phyloP scores from a whole-genome alignment of 1,139 yeast genomes.

The Suhomyces anneliseae region DNA sequence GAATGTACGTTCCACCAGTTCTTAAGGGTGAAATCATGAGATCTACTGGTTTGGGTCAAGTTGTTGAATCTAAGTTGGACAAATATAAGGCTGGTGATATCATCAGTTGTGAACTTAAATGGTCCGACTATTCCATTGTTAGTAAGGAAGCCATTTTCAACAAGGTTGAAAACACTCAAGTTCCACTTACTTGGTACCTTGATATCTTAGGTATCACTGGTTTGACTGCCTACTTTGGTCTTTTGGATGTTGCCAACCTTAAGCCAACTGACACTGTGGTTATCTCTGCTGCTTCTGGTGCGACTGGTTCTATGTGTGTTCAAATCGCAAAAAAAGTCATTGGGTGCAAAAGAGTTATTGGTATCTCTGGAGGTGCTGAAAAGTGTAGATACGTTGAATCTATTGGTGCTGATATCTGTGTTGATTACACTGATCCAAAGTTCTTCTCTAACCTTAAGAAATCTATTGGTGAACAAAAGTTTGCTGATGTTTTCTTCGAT shows the following conservation, averaged over 20 bases:
- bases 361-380: conserved; percentile 31
- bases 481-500: conserved; percentile 32
- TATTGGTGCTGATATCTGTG: conserved; percentile 35
- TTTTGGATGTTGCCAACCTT: conserved; percentile 25
- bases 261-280: conserved; percentile 27
- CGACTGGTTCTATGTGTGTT: conserved; percentile 33
- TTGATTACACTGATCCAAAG: conserved; percentile 54
- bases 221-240: conserved; percentile 32
- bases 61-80: conserved; percentile 12
- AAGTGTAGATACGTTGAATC: conserved; percentile 31
- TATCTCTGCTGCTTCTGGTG: conserved; percentile 36
- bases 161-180: conserved; percentile 10
- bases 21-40: conserved; percentile 49
- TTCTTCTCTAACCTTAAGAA: conserved; percentile 43
- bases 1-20: conserved; percentile 50
- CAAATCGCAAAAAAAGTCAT: conserved; percentile 32
- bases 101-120: conserved; percentile 13
- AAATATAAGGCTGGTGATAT: conserved; percentile 12
- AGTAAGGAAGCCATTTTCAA: conserved; percentile 7
- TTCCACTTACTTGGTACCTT: conserved; percentile 35
- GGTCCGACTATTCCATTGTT: conserved; percentile 16
- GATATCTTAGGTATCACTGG: conserved; percentile 42
- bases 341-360: conserved; percentile 30
- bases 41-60: conserved; percentile 37
- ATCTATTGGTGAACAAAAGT: conserved; percentile 33